Evolutionary conservation across 345 rosid species (phyloP).

Genomic region (Moricandia moricandioides): DNA sequence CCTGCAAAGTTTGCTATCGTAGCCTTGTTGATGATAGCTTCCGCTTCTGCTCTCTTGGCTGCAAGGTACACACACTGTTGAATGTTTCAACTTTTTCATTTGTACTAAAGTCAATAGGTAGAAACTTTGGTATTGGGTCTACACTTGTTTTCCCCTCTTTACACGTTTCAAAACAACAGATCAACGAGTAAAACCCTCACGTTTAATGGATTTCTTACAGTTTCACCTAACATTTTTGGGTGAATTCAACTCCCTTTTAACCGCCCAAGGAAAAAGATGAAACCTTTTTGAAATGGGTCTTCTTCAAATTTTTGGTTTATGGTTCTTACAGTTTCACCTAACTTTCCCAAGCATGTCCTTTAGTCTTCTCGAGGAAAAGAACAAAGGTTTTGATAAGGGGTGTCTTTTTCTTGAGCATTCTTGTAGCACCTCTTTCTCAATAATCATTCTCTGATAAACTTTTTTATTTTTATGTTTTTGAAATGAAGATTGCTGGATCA

Average conservation of each 20-base stretch:
- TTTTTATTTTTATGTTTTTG: background rate
- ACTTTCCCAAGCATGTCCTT: constrained; percentile 11
- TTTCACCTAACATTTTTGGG: constrained; percentile 22
- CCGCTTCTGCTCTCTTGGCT: constrained; percentile 95
- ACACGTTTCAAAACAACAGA: constrained; percentile 17
- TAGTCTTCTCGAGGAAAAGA: background rate
- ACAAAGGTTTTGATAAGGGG: background rate
- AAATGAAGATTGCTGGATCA: constrained; percentile 67
- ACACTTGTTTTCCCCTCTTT: constrained; percentile 11
- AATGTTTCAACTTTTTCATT: constrained; percentile 2
- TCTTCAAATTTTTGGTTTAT: constrained; percentile 2
- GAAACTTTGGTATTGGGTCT: constrained; percentile 2
- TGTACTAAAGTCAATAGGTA: background rate
- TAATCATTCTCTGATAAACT: constrained; percentile 7
- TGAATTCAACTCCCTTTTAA: constrained; percentile 4
- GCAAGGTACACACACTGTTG: constrained; percentile 61
- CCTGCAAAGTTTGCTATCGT: constrained; percentile 90
- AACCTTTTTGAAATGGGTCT: constrained; percentile 23
- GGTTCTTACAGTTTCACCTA: constrained; percentile 10
- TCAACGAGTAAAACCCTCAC: background rate
- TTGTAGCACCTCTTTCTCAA: background rate
- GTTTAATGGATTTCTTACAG: background rate
- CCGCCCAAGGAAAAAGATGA: background rate
- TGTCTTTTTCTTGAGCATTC: constrained; percentile 1
- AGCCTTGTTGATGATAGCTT: constrained; percentile 95